phyloP scores from a whole-genome alignment of 371 early-diverging fungal species.

The Coemansia sp. region DNA sequence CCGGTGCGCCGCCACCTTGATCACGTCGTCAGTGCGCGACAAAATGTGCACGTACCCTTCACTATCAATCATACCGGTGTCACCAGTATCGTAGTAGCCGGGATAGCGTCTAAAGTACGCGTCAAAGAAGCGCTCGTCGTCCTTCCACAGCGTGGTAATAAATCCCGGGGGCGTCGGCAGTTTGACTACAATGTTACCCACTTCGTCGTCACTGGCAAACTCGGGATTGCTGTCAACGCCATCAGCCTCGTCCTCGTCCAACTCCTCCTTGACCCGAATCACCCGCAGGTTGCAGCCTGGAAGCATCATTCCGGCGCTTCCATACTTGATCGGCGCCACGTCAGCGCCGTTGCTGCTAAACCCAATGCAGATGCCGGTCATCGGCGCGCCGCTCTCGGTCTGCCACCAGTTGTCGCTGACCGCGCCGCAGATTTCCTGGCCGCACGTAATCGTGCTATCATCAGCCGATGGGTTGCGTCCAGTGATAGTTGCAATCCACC shows the following conservation, averaged over 20 bases:
- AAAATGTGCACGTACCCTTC: constrained; percentile 79
- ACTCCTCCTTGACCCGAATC: constrained; percentile 55
- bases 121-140: constrained; percentile 72
- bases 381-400: constrained; percentile 88
- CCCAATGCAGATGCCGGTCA: constrained; percentile 74
- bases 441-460: constrained; percentile 57
- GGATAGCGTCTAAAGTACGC: constrained; percentile 79
- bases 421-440: constrained; percentile 57
- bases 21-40: constrained; percentile 93
- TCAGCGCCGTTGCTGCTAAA: constrained; percentile 52
- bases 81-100: constrained; percentile 86
- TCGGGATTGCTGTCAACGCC: constrained; percentile 57
- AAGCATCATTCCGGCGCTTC: constrained; percentile 72
- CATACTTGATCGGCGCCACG: constrained; percentile 58
- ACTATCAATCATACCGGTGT: constrained; percentile 76
- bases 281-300: constrained; percentile 76
- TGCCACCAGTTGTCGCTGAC: constrained; percentile 96
- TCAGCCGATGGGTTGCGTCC: constrained; percentile 53
- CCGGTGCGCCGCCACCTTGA: constrained; percentile 94
- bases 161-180: constrained; percentile 83
- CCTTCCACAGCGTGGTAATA: constrained; percentile 68
- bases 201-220: constrained; percentile 68
- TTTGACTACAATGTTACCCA: constrained; percentile 78
- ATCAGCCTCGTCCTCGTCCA: constrained; percentile 49
- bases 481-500: constrained; percentile 77